Evolutionary conservation across 257 asterid species (phyloP).

Genomic region (Scutellaria baicalensis): DNA sequence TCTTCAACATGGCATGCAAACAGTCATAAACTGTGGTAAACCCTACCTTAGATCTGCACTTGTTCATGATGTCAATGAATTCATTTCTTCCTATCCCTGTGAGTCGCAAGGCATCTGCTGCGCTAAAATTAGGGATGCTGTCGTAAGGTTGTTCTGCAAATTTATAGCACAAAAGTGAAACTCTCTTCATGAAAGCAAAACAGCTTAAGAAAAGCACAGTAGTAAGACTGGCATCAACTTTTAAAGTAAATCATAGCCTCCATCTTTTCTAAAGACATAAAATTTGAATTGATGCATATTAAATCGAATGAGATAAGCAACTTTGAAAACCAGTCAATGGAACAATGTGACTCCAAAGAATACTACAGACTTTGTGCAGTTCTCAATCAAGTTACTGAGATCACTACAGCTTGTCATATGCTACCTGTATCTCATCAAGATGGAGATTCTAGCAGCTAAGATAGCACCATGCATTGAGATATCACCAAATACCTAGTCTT

Average conservation of each 20-base stretch:
- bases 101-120: conserved; percentile 95
- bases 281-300: not conserved
- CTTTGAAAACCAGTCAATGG: not conserved
- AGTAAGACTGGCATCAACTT: not conserved
- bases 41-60: conserved; percentile 98
- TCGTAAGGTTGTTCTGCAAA: conserved; percentile 99
- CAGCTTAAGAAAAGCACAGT: not conserved
- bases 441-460: conserved; percentile 1
- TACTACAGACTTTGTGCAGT: not conserved
- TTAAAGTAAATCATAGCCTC: not conserved
- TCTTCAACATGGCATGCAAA: not conserved
- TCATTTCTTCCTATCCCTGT: conserved; percentile 98
- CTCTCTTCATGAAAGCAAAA: conserved; percentile 1
- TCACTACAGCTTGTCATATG: not conserved
- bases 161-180: conserved; percentile 11
- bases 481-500: not conserved
- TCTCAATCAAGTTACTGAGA: conserved; percentile 8
- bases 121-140: conserved; percentile 98
- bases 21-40: conserved; percentile 3
- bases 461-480: not conserved
- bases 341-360: conserved; percentile 6
- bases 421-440: not conserved
- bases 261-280: not conserved
- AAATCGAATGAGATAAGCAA: not conserved
- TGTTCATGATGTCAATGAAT: conserved; percentile 97